Percentiles rank a stretch among this genome's conserved stretches.
These are phyloP conservation scores for Potentilla sterilis DNA, from an alignment of 306 rosid species.

Conservation along the genomic window DNA sequence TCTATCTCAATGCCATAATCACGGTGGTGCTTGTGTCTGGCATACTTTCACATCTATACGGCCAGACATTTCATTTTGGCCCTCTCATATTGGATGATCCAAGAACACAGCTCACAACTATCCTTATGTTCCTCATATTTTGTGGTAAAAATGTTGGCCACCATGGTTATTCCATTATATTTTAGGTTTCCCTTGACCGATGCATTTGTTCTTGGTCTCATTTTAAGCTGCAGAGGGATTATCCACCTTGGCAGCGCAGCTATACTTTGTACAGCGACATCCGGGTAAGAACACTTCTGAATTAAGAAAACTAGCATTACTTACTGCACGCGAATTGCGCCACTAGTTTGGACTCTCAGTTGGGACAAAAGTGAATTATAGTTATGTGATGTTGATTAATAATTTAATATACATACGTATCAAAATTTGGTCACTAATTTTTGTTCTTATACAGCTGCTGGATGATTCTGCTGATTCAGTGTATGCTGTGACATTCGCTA, in stretches of 20 bases:
- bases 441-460: neutral
- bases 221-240: slow-evolving; percentile 56
- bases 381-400: neutral
- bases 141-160: slow-evolving; percentile 12
- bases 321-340: too few relatives aligned
- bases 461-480: neutral
- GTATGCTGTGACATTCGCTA: slow-evolving; percentile 22
- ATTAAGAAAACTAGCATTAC: too few relatives aligned
- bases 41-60: slow-evolving; percentile 1
- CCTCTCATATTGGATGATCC: slow-evolving; percentile 22
- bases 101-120: neutral
- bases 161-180: slow-evolving; percentile 24
- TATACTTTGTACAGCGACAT: slow-evolving; percentile 16
- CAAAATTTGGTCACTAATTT: neutral
- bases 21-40: slow-evolving; percentile 30
- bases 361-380: too few relatives aligned
- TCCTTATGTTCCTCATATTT: neutral
- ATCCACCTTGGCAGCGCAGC: slow-evolving; percentile 42
- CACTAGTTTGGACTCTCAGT: too few relatives aligned
- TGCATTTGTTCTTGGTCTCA: slow-evolving; percentile 44
- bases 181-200: slow-evolving; percentile 43
- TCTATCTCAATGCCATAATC: slow-evolving; percentile 26
- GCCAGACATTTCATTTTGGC: slow-evolving; percentile 39
- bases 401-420: too few relatives aligned
- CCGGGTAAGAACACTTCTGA: neutral